Conservation (phyloP, 2,329 filamentous ascomycete species). For the Exophiala sideris region DNA sequence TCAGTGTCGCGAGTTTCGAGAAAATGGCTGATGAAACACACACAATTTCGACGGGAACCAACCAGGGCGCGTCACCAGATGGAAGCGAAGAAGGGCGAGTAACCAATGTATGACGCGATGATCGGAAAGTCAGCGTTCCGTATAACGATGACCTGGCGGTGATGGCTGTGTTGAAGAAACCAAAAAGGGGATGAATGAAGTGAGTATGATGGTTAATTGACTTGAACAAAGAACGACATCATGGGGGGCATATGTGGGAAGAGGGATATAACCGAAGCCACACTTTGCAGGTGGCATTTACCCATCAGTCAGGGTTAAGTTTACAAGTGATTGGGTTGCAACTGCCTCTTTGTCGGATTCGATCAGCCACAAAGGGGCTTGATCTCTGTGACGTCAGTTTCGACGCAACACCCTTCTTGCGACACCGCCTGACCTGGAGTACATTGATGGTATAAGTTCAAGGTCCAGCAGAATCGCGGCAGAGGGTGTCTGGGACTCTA, state of each 20-base stretch:
- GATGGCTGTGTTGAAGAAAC: too few species aligned
- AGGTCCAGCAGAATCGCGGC: too few species aligned
- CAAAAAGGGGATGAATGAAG: neutral
- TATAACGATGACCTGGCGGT: neutral
- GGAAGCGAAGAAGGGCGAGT: slow-evolving; percentile 13
- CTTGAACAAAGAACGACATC: too few species aligned
- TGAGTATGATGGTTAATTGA: neutral
- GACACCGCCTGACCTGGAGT: too few species aligned
- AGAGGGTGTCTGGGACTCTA: too few species aligned
- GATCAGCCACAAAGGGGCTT: too few species aligned
- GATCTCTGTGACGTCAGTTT: too few species aligned
- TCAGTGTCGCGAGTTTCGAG: slow-evolving; percentile 22
- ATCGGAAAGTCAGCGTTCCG: slow-evolving; percentile 20
- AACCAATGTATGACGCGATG: slow-evolving; percentile 12
- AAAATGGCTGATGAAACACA: slow-evolving; percentile 22
- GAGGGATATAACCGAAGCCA: too few species aligned
- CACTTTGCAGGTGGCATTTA: too few species aligned
- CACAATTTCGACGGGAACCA: slow-evolving; percentile 22
- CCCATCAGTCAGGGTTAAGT: too few species aligned
- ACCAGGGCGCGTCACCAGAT: slow-evolving; percentile 16
- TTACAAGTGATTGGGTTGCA: neutral
- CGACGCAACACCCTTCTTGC: too few species aligned
- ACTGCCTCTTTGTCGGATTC: neutral
- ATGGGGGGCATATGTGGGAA: neutral
- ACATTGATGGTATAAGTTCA: too few species aligned